A percentile compares a stretch with the other conserved stretches of the same genome.
Conservation (phyloP, 108 stramenopile species). For the Epipyxis sp. region DNA sequence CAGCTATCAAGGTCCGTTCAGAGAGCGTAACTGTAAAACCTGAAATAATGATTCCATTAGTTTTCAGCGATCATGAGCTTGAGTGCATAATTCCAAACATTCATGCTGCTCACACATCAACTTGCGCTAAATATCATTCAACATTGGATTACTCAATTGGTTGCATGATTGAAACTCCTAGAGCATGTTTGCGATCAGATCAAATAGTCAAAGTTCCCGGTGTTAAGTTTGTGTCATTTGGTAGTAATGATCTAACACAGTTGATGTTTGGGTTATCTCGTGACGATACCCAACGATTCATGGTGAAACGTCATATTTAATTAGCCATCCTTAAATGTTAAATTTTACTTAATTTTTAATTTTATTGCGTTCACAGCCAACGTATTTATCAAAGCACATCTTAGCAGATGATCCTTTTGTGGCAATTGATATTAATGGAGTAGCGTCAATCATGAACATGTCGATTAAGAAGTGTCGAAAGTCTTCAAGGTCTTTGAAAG, state of each 20-base stretch:
- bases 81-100: neutral
- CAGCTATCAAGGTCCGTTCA: neutral
- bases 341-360: neutral
- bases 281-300: slow-evolving; percentile 14
- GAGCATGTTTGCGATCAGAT: slow-evolving; percentile 15
- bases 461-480: neutral
- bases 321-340: neutral
- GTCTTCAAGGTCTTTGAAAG: neutral
- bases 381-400: neutral
- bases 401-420: neutral
- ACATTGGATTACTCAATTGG: too few species aligned
- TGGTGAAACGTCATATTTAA: neutral
- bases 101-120: neutral
- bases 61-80: slow-evolving; percentile 2
- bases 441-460: neutral
- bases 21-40: neutral
- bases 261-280: slow-evolving; percentile 3
- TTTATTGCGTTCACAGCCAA: neutral
- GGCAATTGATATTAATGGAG: neutral
- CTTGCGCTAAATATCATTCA: too few species aligned
- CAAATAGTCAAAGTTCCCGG: neutral
- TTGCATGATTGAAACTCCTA: neutral
- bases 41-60: slow-evolving; percentile 18
- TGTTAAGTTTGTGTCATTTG: slow-evolving; percentile 14
- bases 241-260: slow-evolving; percentile 13